phyloP scores from a whole-genome alignment of 306 rosid genomes.

The Lupinus albus region DNA sequence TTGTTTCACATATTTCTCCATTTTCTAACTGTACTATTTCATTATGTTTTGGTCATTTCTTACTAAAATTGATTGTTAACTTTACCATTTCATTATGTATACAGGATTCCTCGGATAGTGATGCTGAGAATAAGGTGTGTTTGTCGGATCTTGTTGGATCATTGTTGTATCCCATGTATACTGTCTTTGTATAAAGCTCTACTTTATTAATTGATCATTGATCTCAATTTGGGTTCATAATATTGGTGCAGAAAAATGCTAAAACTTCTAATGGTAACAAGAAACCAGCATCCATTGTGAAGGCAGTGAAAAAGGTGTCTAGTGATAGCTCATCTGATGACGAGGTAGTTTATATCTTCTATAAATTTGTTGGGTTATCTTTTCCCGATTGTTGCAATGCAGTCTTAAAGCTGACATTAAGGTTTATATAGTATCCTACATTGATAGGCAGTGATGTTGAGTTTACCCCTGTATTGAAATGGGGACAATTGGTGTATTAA shows the following conservation, averaged over 20 bases:
- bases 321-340: conserved; percentile 51
- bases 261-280: conserved; percentile 40
- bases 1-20: too few species aligned
- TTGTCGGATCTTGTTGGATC: too few species aligned
- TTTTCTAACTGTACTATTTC: too few species aligned
- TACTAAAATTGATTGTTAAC: neutral
- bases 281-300: conserved; percentile 29
- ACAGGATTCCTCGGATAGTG: too few species aligned
- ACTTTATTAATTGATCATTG: neutral
- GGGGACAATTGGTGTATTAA: neutral
- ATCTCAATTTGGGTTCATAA: neutral
- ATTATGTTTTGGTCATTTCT: neutral
- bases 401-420: too few species aligned
- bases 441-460: too few species aligned
- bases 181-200: neutral
- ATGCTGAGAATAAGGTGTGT: too few species aligned
- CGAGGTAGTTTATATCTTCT: conserved; percentile 23
- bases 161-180: neutral
- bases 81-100: neutral
- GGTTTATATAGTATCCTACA: neutral
- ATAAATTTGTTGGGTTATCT: neutral
- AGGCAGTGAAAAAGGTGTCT: conserved; percentile 39
- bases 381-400: neutral
- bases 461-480: neutral
- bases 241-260: conserved; percentile 30